Conservation (phyloP, 768 basidiomycete genomes). For the Rhizopogon vinicolor region DNA sequence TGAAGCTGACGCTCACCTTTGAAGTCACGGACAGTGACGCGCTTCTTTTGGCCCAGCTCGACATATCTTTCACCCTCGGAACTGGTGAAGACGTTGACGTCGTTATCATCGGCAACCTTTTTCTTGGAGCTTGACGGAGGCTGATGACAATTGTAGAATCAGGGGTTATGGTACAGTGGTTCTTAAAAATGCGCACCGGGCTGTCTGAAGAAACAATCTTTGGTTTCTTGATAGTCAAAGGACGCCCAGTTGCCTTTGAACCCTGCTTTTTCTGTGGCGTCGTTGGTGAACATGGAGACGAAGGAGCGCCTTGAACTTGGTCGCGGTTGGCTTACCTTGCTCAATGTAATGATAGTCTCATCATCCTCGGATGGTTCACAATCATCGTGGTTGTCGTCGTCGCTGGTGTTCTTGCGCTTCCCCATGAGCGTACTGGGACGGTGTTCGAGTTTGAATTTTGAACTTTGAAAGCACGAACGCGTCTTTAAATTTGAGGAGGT, state of each 20-base stretch:
- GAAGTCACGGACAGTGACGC: slow-evolving; percentile 51
- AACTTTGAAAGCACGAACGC: background rate
- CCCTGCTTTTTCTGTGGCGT: background rate
- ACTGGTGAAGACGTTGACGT: slow-evolving; percentile 11
- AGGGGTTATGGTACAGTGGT: slow-evolving; percentile 10
- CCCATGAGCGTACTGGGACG: slow-evolving; percentile 1
- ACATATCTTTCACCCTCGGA: slow-evolving; percentile 42
- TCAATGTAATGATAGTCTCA: background rate
- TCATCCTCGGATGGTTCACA: slow-evolving; percentile 1
- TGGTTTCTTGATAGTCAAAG: slow-evolving; percentile 32
- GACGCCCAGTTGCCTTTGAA: slow-evolving; percentile 7
- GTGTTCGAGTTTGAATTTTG: background rate
- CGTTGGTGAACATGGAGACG: background rate
- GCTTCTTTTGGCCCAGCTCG: slow-evolving; percentile 69
- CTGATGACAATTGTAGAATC: slow-evolving; percentile 6
- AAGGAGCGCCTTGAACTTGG: no score
- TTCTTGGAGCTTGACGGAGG: slow-evolving; percentile 4
- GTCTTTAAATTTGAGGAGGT: slow-evolving; percentile 6
- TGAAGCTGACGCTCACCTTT: slow-evolving; percentile 30
- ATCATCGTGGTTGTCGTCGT: slow-evolving; percentile 15
- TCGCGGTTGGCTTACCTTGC: background rate
- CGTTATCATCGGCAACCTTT: background rate
- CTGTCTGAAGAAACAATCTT: slow-evolving; percentile 13
- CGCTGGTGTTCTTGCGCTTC: slow-evolving; percentile 15
- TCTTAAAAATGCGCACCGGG: background rate